These are phyloP conservation scores for Penicillium sp. DNA, from an alignment of 2,329 filamentous ascomycete species.

Conservation along the genomic window DNA sequence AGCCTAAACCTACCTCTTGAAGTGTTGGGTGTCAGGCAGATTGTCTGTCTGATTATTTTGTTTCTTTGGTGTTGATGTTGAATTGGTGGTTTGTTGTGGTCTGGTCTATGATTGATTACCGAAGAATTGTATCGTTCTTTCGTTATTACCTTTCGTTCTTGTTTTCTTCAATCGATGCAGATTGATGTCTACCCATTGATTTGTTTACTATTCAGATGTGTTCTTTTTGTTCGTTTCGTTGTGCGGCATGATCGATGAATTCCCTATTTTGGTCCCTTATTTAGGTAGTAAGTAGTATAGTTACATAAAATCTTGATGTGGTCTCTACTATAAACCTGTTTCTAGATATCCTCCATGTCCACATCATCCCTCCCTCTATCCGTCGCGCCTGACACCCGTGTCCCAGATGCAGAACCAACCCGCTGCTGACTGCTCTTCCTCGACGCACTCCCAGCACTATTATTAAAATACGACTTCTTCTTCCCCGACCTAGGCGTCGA, in stretches of 20 bases:
- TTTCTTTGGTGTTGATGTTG: not conserved
- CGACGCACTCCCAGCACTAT: not conserved
- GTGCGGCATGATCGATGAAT: constrained; percentile 11
- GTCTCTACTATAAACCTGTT: too few relatives aligned
- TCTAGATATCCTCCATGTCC: not conserved
- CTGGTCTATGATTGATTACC: not conserved
- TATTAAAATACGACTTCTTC: not conserved
- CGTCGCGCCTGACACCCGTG: not conserved
- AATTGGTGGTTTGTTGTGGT: not conserved
- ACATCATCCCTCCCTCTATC: not conserved
- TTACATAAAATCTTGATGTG: not conserved
- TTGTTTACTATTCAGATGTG: not conserved
- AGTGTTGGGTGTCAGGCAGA: not conserved
- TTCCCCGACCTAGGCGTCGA: not conserved
- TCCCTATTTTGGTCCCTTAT: constrained; percentile 6
- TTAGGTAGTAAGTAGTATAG: not conserved
- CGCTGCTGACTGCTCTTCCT: not conserved
- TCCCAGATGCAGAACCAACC: not conserved
- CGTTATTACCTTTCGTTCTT: not conserved
- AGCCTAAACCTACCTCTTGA: not conserved
- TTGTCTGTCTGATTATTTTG: not conserved
- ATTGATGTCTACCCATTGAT: not conserved
- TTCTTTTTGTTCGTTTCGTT: not conserved
- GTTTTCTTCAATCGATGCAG: not conserved
- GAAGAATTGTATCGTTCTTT: not conserved